Base-by-base conservation (phyloP, 2,329 filamentous ascomycete species). In the Colletotrichum camelliae region DNA sequence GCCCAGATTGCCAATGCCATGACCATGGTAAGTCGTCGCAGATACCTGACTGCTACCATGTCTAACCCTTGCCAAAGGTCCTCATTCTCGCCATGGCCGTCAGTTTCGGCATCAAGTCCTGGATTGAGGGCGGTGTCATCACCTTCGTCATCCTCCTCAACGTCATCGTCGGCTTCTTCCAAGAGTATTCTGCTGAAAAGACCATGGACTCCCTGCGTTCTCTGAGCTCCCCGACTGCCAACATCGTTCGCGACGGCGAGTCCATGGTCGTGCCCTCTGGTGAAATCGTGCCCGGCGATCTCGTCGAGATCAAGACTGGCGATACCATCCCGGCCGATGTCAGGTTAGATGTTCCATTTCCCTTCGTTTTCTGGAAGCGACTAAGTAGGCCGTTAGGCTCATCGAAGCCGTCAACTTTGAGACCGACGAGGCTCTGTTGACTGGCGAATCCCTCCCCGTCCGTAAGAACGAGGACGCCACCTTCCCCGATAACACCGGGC, bases 1-100 rank as follows among this genome's bases (percentile, higher is more conserved):
- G 86, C 89, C 57, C 92, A 93, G 80, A 84, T 93, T 62, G 91
- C 91, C 62, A 93, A 93, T 81, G 91, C 91, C 13, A 93, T 93
- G 92, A 93, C 90, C 78, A 82, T 93, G 81, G 91, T 60, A 29
- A 68, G 66, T 58, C 33, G 24, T 0, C 37, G 8, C 37, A 18
- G 37, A 5, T 1, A 18, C 37, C 3, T 9, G 16, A 1, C 15
- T 39, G 4, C 1, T 0, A 7, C 7, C 60, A 0, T 2, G 2
- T 10, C 31, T 39, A 64, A 64, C 21, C 6, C 31, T 27, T 29
- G 7, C 1, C 16, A 48, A 48, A 68, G 66, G 66, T 87, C n/a
- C 83, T 91, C 37, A 87, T 89, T 33, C 83, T 88, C 74, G 89
- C 87, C 72, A 91, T 90, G 88, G 85, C 83, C 39, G 86, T 91